Evolutionary conservation across 768 basidiomycete genomes (phyloP).

Genomic region (Chalciporus chontae): DNA sequence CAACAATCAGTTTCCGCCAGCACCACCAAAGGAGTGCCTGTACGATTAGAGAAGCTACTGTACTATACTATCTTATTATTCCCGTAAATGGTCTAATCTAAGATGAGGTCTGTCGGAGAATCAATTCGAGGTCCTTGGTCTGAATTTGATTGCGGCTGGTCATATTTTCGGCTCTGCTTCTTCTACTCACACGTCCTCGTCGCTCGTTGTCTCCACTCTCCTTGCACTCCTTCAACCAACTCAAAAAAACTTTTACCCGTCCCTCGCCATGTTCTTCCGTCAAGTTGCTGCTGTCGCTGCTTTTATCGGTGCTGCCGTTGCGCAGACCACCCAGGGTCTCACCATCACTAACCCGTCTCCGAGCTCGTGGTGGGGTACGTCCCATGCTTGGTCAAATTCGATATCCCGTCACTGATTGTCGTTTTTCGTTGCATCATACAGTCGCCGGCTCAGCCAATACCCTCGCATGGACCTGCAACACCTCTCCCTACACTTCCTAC

Average conservation of each 20-base stretch:
- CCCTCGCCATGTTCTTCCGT: conserved; percentile 30
- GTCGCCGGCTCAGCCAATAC: conserved; percentile 56
- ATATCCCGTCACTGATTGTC: not conserved
- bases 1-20: no score
- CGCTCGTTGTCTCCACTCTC: conserved; percentile 24
- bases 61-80: conserved; percentile 9
- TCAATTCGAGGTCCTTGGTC: conserved; percentile 11
- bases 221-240: conserved; percentile 10
- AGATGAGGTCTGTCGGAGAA: conserved; percentile 22
- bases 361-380: conserved; percentile 61
- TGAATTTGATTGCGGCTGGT: not conserved
- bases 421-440: conserved; percentile 21
- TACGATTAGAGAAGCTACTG: conserved; percentile 3
- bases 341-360: conserved; percentile 43
- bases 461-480: conserved; percentile 56
- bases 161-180: conserved; percentile 9
- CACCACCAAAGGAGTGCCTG: no score
- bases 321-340: conserved; percentile 33
- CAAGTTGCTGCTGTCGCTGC: conserved; percentile 37
- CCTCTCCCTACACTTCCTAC: conserved; percentile 38
- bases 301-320: conserved; percentile 34
- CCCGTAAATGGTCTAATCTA: not conserved
- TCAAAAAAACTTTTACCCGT: not conserved
- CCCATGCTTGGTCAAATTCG: not conserved
- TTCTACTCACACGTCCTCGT: conserved; percentile 8